phyloP scores from a whole-genome alignment of 352 stramenopile genomes.

The Peronospora farinosa region DNA sequence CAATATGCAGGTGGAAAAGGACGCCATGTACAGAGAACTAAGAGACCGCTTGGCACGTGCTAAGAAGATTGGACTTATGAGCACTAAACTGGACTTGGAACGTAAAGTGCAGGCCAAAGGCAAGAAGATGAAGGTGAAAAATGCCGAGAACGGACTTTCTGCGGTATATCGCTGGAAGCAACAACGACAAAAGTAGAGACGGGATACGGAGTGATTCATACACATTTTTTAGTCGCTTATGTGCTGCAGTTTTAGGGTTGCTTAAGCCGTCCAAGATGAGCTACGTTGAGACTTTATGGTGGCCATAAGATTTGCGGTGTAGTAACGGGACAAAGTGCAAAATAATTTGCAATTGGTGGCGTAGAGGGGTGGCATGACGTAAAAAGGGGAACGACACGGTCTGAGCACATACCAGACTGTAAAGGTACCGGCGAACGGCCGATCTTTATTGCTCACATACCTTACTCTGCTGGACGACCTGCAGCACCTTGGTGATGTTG shows the following conservation, averaged over 20 bases:
- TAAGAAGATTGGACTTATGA: constrained; percentile 63
- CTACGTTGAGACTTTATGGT: constrained; percentile 9
- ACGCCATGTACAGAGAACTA: constrained; percentile 62
- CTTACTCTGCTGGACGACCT: constrained; percentile 60
- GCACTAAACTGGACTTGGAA: constrained; percentile 72
- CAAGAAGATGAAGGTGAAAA: constrained; percentile 74
- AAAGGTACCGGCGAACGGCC: neutral
- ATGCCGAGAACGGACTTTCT: constrained; percentile 54
- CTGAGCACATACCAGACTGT: constrained; percentile 9
- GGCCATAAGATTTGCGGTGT: constrained; percentile 36
- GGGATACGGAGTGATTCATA: neutral
- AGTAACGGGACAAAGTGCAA: constrained; percentile 42
- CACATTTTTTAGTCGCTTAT: neutral
- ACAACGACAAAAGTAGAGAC: constrained; percentile 73
- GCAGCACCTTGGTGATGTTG: constrained; percentile 66
- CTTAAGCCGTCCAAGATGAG: constrained; percentile 7
- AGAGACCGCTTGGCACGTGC: constrained; percentile 60
- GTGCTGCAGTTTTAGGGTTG: constrained; percentile 14
- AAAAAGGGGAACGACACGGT: constrained; percentile 48
- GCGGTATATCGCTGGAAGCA: constrained; percentile 87
- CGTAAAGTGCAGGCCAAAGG: constrained; percentile 82
- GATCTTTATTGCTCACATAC: constrained; percentile 13
- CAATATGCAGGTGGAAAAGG: constrained; percentile 54
- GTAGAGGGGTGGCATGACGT: constrained; percentile 46
- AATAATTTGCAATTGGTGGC: constrained; percentile 22